These are phyloP conservation scores for Mycena venus DNA, from an alignment of 768 basidiomycete genomes.

Conservation along the genomic window DNA sequence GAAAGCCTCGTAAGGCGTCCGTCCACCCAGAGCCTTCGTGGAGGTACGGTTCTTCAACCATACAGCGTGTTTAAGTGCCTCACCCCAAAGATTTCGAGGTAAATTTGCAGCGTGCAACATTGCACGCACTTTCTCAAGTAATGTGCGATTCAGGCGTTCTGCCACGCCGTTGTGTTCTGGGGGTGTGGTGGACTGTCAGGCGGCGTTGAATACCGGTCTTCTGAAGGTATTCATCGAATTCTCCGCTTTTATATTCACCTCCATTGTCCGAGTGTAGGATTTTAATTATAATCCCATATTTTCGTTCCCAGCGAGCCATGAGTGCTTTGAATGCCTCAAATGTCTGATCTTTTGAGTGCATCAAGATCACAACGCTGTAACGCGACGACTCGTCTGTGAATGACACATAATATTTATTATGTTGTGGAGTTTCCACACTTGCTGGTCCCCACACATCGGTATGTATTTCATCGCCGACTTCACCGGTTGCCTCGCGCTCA, in stretches of 20 bases:
- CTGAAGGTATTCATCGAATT: constrained; percentile 37
- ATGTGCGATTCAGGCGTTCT: constrained; percentile 49
- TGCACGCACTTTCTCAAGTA: constrained; percentile 46
- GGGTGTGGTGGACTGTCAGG: constrained; percentile 41
- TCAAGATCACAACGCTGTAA: constrained; percentile 36
- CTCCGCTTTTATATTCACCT: constrained; percentile 33
- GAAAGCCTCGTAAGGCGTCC: constrained; percentile 38
- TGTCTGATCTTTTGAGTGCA: constrained; percentile 48
- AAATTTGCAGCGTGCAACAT: constrained; percentile 42
- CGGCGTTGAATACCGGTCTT: constrained; percentile 32
- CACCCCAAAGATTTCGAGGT: constrained; percentile 48
- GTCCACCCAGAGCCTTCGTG: constrained; percentile 33
- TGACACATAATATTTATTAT: constrained; percentile 44
- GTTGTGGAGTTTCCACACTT: constrained; percentile 31
- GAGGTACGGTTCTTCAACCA: constrained; percentile 45
- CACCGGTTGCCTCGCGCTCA: constrained; percentile 29
- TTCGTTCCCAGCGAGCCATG: constrained; percentile 38
- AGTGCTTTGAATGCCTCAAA: too few species aligned
- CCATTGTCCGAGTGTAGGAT: constrained; percentile 44
- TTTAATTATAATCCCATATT: constrained; percentile 42
- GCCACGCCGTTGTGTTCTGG: constrained; percentile 56
- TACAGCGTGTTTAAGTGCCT: constrained; percentile 40
- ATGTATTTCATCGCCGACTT: constrained; percentile 50
- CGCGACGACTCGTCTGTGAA: constrained; percentile 51
- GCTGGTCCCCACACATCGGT: constrained; percentile 54